Evolutionary conservation across 176 grass and related monocot species (phyloP), one percentile per base, ranked within the genome.

Genomic region (Phyllostachys edulis): DNA sequence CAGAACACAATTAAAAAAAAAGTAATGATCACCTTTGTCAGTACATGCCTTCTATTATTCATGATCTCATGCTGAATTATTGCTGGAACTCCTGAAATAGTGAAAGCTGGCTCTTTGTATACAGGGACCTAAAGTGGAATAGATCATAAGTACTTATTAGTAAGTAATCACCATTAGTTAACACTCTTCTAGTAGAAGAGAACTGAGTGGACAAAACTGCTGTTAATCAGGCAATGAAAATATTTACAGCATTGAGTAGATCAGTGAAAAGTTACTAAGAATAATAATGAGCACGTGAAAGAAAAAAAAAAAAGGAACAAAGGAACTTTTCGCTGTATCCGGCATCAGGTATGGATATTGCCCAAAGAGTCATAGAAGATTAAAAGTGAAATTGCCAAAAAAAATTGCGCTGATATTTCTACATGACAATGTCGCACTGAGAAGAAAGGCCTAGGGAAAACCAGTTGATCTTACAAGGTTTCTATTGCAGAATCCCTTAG

Each of bases 51-150:
- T 70, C 91, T 91, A 24, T 98, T 94, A 85, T 98, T 98, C 88
- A 98, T 90, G 73, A 98, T 98, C 79, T 96, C 96, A 85, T 98
- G 91, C 56, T 94, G 87, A 85, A 94, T 82, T 82, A 98, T 98
- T 84, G 86, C 88, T 67, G 93, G 85, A 71, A 85, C 86, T 85
- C 96, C 96, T 70, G 91, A 83, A 83, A 95, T 90, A 52, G 84
- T 84, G 40, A 89, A 80, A 77, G 91, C 88, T 78, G 93, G 89
- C 46, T 98, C 93, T 84, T 95, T 95, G 78, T 90, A 91, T 75
- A 95, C 91, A 94, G 93, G 89, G 40, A 93, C 89, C 93, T 95
- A 75, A 70, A 70, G 59, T 70, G 49, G 55, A 67, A 64, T 40
- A n/a, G n/a, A 78, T 17, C 40, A 29, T 42, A 75, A 39, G 44